Evolutionary conservation across 116 monocot species (phyloP).

Genomic region (Papilionanthe hybrid): DNA sequence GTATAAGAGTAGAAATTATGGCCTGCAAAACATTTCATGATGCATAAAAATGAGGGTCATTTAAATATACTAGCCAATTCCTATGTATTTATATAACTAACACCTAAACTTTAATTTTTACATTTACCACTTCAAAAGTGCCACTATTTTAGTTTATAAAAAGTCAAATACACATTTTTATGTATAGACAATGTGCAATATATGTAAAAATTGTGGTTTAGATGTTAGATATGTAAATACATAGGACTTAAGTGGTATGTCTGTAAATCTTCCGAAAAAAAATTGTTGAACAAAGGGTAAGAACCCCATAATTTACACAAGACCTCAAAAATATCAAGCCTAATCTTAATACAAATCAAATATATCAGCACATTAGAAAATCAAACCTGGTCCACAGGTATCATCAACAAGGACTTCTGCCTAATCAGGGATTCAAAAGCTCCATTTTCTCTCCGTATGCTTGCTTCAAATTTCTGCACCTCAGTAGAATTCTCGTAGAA

Average conservation of each 20-base stretch:
- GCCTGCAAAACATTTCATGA: neutral
- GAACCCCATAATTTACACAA: neutral
- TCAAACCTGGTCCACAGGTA: constrained; percentile 87
- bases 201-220: too few species aligned
- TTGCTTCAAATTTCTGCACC: constrained; percentile 94
- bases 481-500: constrained; percentile 96
- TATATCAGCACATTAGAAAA: constrained; percentile 3
- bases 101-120: too few species aligned
- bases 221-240: too few species aligned
- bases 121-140: too few species aligned
- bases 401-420: constrained; percentile 97
- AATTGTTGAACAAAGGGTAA: neutral
- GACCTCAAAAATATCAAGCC: neutral
- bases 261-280: neutral
- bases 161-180: too few species aligned
- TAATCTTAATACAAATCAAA: neutral
- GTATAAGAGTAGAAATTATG: neutral
- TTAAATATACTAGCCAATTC: too few species aligned
- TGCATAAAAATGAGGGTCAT: neutral
- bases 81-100: too few species aligned
- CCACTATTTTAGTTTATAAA: too few species aligned
- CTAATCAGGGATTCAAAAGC: constrained; percentile 98
- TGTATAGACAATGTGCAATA: too few species aligned
- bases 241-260: too few species aligned
- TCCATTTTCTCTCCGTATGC: constrained; percentile 77